These are phyloP conservation scores for Erigeron philadelphicus DNA, from an alignment of 140 eudicot species.

Conservation along the genomic window DNA sequence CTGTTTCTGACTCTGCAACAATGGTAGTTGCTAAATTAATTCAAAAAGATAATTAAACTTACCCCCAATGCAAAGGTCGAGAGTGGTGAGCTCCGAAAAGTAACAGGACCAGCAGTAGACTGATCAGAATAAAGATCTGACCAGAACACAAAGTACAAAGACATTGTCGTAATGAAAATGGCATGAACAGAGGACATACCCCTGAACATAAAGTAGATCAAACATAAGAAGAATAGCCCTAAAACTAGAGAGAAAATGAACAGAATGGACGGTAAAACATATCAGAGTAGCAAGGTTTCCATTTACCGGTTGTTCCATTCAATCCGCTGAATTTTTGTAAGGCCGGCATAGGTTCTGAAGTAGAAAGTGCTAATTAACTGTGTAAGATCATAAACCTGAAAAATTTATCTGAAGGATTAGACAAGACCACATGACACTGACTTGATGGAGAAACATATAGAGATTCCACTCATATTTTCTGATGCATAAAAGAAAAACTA, in stretches of 20 bases:
- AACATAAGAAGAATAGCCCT: constrained; percentile 6
- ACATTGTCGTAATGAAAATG: constrained; percentile 66
- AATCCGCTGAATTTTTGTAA: constrained; percentile 72
- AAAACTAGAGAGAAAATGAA: constrained; percentile 13
- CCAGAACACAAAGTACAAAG: constrained; percentile 93
- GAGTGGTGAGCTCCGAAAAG: constrained; percentile 73
- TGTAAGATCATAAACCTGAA: constrained; percentile 77
- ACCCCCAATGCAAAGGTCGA: constrained; percentile 92
- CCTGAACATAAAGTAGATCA: constrained; percentile 42
- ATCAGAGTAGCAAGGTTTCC: constrained; percentile 16
- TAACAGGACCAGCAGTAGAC: constrained; percentile 38
- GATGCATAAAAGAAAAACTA: constrained; percentile 13
- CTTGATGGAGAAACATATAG: neutral
- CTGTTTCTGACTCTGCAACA: no score
- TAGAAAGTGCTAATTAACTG: constrained; percentile 69
- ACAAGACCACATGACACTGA: neutral
- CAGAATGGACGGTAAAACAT: neutral
- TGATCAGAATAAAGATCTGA: constrained; percentile 81
- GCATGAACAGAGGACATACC: constrained; percentile 90
- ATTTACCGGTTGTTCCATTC: constrained; percentile 95
- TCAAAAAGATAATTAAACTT: constrained; percentile 26
- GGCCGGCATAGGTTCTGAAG: constrained; percentile 72
- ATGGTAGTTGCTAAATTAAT: neutral
- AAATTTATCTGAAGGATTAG: constrained; percentile 16
- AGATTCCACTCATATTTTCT: neutral